Conservation (phyloP, 148 eudicot genomes). For the Rhododendron ferrugineum region DNA sequence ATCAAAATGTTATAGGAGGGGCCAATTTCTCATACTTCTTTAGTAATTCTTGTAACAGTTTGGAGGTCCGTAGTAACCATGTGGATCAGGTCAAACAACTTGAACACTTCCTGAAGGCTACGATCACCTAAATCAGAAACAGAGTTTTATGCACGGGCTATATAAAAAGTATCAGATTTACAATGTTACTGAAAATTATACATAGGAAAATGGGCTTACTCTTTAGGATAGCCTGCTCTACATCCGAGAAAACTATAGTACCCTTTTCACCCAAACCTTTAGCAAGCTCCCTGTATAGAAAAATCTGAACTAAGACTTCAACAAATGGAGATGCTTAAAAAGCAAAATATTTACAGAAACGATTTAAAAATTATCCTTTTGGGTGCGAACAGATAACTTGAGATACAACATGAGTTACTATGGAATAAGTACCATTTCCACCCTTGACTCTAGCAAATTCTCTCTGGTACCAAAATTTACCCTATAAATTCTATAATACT, state of each 20-base stretch:
- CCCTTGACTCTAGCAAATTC: neutral
- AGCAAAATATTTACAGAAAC: neutral
- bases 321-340: neutral
- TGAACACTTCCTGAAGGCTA: slow-evolving; percentile 82
- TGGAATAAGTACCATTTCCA: neutral
- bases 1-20: neutral
- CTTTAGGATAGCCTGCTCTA: slow-evolving; percentile 75
- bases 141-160: neutral
- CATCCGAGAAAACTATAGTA: slow-evolving; percentile 60
- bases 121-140: slow-evolving; percentile 55
- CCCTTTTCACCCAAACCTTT: slow-evolving; percentile 76
- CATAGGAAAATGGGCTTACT: slow-evolving; percentile 30
- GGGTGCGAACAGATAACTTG: neutral
- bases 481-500: neutral
- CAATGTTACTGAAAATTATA: neutral
- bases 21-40: slow-evolving; percentile 57
- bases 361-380: neutral
- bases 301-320: neutral
- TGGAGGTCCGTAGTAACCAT: slow-evolving; percentile 77
- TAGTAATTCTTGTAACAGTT: slow-evolving; percentile 71
- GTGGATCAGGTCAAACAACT: slow-evolving; percentile 88
- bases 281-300: slow-evolving; percentile 74
- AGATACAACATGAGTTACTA: neutral
- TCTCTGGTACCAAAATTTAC: neutral
- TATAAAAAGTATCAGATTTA: slow-evolving; percentile 1